Evolutionary conservation across 2,329 filamentous ascomycete genomes (phyloP).

Genomic region (Diaporthe humulicola): DNA sequence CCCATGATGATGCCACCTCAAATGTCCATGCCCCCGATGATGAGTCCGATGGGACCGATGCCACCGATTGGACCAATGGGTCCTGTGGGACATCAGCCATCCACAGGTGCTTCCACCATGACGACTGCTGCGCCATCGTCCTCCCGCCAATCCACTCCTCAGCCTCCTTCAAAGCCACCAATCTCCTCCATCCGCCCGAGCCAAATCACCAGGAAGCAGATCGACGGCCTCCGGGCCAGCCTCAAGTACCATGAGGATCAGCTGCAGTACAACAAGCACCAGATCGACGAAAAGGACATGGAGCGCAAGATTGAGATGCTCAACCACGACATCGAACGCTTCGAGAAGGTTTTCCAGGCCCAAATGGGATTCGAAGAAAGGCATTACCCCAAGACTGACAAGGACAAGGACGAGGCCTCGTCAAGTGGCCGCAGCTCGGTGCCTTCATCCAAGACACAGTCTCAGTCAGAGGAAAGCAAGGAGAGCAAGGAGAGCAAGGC

Average conservation of each 20-base stretch:
- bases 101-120: constrained; percentile 18
- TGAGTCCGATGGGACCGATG: constrained; percentile 33
- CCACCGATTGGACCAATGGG: constrained; percentile 5
- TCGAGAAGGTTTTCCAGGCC: constrained; percentile 60
- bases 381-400: constrained; percentile 55
- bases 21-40: constrained; percentile 42
- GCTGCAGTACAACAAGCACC: constrained; percentile 71
- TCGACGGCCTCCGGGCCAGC: constrained; percentile 64
- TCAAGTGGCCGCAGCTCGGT: constrained; percentile 41
- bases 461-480: constrained; percentile 40
- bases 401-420: constrained; percentile 41
- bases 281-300: constrained; percentile 70
- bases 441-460: constrained; percentile 46
- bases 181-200: constrained; percentile 72
- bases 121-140: constrained; percentile 36
- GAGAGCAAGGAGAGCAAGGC: constrained; percentile 39
- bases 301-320: constrained; percentile 60
- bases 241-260: constrained; percentile 71
- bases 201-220: constrained; percentile 72
- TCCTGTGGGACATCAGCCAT: not conserved
- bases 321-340: constrained; percentile 52
- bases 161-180: constrained; percentile 54
- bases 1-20: constrained; percentile 45
- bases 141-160: constrained; percentile 40
- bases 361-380: constrained; percentile 61